Conservation (phyloP, 2,329 filamentous ascomycete species). For the Sporothrix brasiliensis region DNA sequence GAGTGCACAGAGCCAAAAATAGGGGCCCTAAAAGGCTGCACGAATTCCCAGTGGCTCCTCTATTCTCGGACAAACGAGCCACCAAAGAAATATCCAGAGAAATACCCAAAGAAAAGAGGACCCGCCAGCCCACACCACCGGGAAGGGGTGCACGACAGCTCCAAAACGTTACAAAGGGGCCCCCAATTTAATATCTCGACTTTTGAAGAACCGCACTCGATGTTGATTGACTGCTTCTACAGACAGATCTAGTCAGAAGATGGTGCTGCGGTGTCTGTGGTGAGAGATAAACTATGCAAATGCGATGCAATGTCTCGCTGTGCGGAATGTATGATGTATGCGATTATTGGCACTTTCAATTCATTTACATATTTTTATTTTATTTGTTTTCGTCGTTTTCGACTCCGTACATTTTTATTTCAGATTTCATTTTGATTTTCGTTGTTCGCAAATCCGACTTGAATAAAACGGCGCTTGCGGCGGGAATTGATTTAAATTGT, state of each 20-base stretch:
- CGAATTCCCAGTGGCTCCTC: neutral
- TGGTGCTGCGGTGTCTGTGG: too few species aligned
- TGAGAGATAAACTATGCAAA: too few species aligned
- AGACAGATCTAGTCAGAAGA: too few species aligned
- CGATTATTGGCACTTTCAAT: too few species aligned
- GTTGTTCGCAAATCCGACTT: neutral
- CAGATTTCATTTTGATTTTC: neutral
- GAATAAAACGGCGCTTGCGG: slow-evolving; percentile 13
- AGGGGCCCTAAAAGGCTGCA: slow-evolving; percentile 18
- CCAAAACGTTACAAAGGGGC: neutral
- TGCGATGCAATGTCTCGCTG: too few species aligned
- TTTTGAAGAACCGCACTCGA: neutral
- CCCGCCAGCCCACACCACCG: slow-evolving; percentile 19
- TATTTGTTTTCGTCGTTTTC: too few species aligned
- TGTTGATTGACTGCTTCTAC: neutral
- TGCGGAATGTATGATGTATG: too few species aligned
- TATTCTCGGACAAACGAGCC: slow-evolving; percentile 12
- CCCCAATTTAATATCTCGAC: slow-evolving; percentile 3
- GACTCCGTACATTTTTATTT: too few species aligned
- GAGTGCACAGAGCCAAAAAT: neutral
- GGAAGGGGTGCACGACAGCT: slow-evolving; percentile 11
- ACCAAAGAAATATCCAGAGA: neutral
- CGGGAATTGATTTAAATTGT: neutral
- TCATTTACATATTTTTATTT: too few species aligned
- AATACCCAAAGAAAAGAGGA: neutral